Base-by-base conservation (phyloP, 177 flowering plant genomes). In the Vitis hybrid region DNA sequence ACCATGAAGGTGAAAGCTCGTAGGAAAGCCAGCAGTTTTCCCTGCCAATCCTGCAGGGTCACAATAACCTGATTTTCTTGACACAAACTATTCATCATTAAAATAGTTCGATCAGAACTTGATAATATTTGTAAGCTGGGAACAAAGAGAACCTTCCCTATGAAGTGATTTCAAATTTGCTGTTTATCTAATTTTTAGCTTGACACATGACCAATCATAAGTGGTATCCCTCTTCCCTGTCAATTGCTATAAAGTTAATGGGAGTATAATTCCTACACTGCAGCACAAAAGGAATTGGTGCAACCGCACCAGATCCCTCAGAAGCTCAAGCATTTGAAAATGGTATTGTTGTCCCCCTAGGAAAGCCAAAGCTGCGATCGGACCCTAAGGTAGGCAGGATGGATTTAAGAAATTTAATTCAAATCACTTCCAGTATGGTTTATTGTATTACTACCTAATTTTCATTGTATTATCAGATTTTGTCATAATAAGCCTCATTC, bases 251-350 rank as follows among this genome's bases (percentile, higher is more conserved):
- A 5, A 10, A 31, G 15, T 53, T 58, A 51, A 63, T 70, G 5
- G 19, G 19, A 39, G 9, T 59, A 4, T 62, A n/a, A 52, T 55
- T 18, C 48, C 51, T 31, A 57, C 75, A 53, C 74, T 79, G 75
- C 93, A 94, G 98, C 86, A 90, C 97, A 61, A 94, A 94, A 80
- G 98, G 97, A 70, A 89, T 94, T 4, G 97, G 97, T 51, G 59
- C 76, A 64, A 90, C 95, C 49, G 89, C 87, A 0, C 98, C 97
- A n/a, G 88, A 89, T 80, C 59, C 78, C 2, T 84, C 87, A 9
- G 82, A 88, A 76, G 85, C 85, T 51, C 71, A 74, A 53, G 55
- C 69, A 12, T 86, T 89, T 15, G 88, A 90, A 31, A 91, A 90
- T 78, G 97, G 94, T 69, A 78, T 83, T 49, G 64, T 88, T 10